Evolutionary conservation across 257 asterid genomes (phyloP).

Genomic region (Penstemon eatonii): DNA sequence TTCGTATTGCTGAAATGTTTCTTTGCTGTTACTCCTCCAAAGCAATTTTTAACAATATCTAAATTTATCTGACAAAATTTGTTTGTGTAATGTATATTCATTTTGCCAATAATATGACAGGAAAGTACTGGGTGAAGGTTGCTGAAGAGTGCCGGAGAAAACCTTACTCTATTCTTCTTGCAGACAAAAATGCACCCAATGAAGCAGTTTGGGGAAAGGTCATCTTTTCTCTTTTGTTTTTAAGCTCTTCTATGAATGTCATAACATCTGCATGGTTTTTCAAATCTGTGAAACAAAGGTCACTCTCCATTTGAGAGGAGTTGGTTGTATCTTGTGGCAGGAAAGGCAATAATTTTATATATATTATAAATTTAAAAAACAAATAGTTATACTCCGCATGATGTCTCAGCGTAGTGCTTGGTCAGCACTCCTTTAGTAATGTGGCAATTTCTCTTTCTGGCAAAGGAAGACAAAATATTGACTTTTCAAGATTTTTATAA

Average conservation of each 20-base stretch:
- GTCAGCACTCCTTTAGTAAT: too few species aligned
- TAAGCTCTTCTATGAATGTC: background rate
- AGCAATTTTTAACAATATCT: background rate
- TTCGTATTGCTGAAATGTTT: background rate
- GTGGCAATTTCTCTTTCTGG: too few species aligned
- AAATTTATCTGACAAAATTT: slow-evolving; percentile 6
- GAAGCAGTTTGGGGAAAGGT: slow-evolving; percentile 95
- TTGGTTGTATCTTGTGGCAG: too few species aligned
- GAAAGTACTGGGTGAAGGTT: slow-evolving; percentile 81
- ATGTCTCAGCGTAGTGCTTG: too few species aligned
- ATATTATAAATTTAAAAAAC: too few species aligned
- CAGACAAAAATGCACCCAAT: slow-evolving; percentile 98
- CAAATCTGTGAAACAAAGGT: too few species aligned
- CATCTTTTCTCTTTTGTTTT: slow-evolving; percentile 22
- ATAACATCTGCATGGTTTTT: background rate
- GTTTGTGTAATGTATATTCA: background rate
- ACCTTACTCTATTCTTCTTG: slow-evolving; percentile 84
- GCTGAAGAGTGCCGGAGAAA: slow-evolving; percentile 76
- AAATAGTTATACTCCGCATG: too few species aligned
- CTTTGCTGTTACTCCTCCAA: background rate
- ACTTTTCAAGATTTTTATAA: too few species aligned
- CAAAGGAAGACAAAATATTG: too few species aligned
- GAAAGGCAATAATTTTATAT: too few species aligned
- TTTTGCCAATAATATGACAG: slow-evolving; percentile 40
- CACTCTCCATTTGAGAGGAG: too few species aligned